phyloP scores from a whole-genome alignment of 768 basidiomycete genomes.

The Boletus speciosus region DNA sequence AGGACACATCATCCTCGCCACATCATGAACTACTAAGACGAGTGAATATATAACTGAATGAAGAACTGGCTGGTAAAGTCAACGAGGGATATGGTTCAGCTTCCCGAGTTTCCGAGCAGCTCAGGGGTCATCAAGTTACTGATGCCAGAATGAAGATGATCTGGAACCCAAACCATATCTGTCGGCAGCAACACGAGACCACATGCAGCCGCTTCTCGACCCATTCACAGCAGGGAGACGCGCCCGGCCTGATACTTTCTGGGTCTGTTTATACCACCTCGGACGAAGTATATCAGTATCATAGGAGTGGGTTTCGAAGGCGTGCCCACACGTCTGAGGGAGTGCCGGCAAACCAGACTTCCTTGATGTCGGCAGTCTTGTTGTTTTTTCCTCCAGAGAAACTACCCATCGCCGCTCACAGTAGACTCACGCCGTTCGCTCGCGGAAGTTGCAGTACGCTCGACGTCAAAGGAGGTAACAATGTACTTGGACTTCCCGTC shows the following conservation, averaged over 20 bases:
- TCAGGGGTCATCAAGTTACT: not conserved
- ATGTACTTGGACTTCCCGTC: conserved; percentile 11
- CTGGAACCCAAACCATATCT: too few species aligned
- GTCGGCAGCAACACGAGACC: conserved; percentile 28
- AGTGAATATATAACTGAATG: too few species aligned
- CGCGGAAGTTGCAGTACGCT: not conserved
- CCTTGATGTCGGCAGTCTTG: conserved; percentile 35
- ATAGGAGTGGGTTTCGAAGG: not conserved
- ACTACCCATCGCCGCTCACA: not conserved
- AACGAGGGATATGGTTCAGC: too few species aligned
- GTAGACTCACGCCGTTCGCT: not conserved
- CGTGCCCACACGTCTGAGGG: conserved; percentile 34
- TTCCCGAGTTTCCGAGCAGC: too few species aligned
- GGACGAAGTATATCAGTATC: not conserved
- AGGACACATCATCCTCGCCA: too few species aligned
- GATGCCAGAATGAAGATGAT: too few species aligned
- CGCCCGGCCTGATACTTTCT: conserved; percentile 23
- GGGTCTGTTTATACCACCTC: conserved; percentile 22
- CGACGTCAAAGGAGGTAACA: too few species aligned
- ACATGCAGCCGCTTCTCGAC: conserved; percentile 23
- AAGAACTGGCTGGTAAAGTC: too few species aligned
- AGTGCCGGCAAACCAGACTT: conserved; percentile 64
- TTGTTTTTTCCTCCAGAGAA: not conserved
- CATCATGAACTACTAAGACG: too few species aligned
- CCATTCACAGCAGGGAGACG: conserved; percentile 33